Percentiles rank a stretch among this genome's conserved stretches.
Conservation (phyloP, 1,139 yeast genomes). For the Debaryomyces subglobosus region DNA sequence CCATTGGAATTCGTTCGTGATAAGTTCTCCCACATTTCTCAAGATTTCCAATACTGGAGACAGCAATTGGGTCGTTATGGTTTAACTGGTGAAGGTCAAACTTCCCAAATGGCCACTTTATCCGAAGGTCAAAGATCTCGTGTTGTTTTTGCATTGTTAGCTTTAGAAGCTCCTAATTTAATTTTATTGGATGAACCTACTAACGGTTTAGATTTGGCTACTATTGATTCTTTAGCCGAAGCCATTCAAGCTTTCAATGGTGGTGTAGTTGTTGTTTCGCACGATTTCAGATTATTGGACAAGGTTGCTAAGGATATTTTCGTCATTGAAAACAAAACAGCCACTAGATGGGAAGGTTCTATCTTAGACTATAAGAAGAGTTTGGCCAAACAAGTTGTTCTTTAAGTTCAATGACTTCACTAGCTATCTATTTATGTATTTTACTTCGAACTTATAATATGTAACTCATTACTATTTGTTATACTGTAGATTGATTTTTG, state of each 20-base stretch:
- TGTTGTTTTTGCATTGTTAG: constrained; percentile 95
- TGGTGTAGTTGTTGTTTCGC: constrained; percentile 98
- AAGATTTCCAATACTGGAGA: constrained; percentile 99
- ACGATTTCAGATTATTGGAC: constrained; percentile 97
- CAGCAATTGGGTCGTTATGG: constrained; percentile 98
- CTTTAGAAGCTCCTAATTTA: constrained; percentile 94
- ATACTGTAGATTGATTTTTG: background rate
- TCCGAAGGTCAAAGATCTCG: constrained; percentile 99
- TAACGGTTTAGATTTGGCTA: constrained; percentile 97
- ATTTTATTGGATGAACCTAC: constrained; percentile 98
- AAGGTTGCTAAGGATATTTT: constrained; percentile 96
- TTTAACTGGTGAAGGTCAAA: constrained; percentile 98
- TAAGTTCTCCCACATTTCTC: constrained; percentile 84
- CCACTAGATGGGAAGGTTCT: constrained; percentile 93
- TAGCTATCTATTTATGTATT: constrained; percentile 3
- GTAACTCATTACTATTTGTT: background rate
- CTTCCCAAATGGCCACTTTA: constrained; percentile 96
- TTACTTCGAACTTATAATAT: constrained; percentile 5
- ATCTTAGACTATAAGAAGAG: constrained; percentile 91
- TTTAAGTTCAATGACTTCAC: constrained; percentile 35
- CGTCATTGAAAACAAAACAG: constrained; percentile 93
- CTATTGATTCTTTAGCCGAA: constrained; percentile 95
- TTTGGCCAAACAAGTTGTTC: constrained; percentile 85
- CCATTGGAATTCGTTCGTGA: constrained; percentile 97
- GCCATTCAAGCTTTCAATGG: constrained; percentile 94